Percentiles rank a stretch among this genome's conserved stretches.
phyloP scores from a whole-genome alignment of 345 rosid species.

The Salix suchowensis region DNA sequence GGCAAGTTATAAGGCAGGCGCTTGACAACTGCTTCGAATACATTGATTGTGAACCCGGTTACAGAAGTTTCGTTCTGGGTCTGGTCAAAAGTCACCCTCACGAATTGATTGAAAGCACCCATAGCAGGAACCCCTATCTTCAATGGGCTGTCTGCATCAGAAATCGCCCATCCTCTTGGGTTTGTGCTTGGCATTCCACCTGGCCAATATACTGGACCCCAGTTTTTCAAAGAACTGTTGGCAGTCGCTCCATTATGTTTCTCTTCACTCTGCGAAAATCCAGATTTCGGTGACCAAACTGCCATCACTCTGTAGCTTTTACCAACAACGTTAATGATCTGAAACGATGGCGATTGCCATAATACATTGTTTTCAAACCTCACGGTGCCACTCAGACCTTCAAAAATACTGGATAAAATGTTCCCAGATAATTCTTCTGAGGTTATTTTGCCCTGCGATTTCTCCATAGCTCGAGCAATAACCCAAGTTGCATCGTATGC shows the following conservation, averaged over 20 bases:
- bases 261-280: conserved; percentile 1
- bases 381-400: conserved; percentile 28
- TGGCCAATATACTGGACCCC: conserved; percentile 30
- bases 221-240: not conserved
- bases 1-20: conserved; percentile 22
- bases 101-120: conserved; percentile 28
- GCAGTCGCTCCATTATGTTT: not conserved
- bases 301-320: conserved; percentile 27
- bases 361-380: conserved; percentile 14
- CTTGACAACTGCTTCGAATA: conserved; percentile 25
- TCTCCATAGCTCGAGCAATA: conserved; percentile 17
- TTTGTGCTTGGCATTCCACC: conserved; percentile 17
- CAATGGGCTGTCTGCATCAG: conserved; percentile 6
- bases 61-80: conserved; percentile 8
- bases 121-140: conserved; percentile 32
- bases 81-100: conserved; percentile 17
- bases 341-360: conserved; percentile 8
- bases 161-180: conserved; percentile 20
- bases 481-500: conserved; percentile 34
- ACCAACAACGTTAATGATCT: conserved; percentile 31
- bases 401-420: conserved; percentile 18
- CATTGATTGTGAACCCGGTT: conserved; percentile 31
- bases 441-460: not conserved
- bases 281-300: conserved; percentile 24
- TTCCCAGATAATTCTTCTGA: not conserved